phyloP scores from a whole-genome alignment of 495 filamentous ascomycete genomes.

The Neurospora cerealis region DNA sequence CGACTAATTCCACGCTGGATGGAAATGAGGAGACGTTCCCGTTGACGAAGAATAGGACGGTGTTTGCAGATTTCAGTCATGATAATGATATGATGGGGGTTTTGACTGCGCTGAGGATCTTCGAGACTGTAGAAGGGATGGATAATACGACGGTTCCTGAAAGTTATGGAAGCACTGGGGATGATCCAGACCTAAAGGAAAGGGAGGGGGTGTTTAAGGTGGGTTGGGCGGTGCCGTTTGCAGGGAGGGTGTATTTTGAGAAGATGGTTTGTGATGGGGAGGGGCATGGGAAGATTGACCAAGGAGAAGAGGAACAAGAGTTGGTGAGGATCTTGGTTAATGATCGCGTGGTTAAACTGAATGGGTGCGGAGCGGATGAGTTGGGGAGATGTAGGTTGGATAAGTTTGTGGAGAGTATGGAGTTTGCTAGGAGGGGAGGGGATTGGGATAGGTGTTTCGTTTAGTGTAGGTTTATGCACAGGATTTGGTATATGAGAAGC shows the following conservation, averaged over 20 bases:
- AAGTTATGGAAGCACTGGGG: neutral
- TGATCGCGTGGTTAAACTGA: constrained; percentile 63
- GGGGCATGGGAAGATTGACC: neutral
- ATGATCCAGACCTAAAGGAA: constrained; percentile 25
- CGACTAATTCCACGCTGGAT: constrained; percentile 65
- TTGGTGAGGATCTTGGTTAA: constrained; percentile 71
- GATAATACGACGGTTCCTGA: constrained; percentile 28
- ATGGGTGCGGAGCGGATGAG: constrained; percentile 55
- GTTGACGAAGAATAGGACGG: constrained; percentile 40
- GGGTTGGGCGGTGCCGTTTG: constrained; percentile 73
- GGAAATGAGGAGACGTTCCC: constrained; percentile 53
- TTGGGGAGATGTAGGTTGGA: constrained; percentile 55
- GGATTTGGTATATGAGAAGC: neutral
- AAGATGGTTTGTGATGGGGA: constrained; percentile 57
- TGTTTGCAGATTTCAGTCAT: constrained; percentile 84
- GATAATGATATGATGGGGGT: constrained; percentile 74
- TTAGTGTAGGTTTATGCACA: too few relatives aligned
- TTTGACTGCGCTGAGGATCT: constrained; percentile 64
- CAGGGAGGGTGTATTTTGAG: constrained; percentile 67
- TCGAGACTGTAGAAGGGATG: constrained; percentile 46
- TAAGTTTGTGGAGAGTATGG: constrained; percentile 59
- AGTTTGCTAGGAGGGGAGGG: constrained; percentile 59
- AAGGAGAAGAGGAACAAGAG: constrained; percentile 31
- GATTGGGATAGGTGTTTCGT: constrained; percentile 61
- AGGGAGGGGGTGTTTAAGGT: constrained; percentile 48